phyloP scores from a whole-genome alignment of 768 basidiomycete genomes.

The Xanthoconium purpureum region DNA sequence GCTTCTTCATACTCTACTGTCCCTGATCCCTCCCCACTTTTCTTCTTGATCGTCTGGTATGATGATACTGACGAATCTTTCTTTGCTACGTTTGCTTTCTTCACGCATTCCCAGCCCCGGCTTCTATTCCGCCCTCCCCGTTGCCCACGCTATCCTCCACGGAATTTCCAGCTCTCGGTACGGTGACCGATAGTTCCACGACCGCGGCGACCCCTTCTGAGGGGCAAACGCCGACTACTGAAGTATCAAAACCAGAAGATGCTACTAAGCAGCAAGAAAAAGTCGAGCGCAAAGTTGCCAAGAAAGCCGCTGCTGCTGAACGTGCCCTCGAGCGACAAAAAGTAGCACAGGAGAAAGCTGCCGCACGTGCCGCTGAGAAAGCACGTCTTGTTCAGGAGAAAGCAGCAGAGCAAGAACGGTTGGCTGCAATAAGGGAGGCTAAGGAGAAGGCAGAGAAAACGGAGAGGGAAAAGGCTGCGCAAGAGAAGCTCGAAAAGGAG shows the following conservation, averaged over 20 bases:
- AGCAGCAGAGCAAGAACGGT: slow-evolving; percentile 50
- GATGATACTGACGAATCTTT: slow-evolving; percentile 41
- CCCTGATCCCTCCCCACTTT: slow-evolving; percentile 40
- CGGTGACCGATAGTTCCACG: slow-evolving; percentile 12
- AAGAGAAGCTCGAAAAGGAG: slow-evolving; percentile 42
- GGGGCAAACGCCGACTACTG: slow-evolving; percentile 18
- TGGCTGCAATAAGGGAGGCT: slow-evolving; percentile 36
- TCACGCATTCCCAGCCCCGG: slow-evolving; percentile 33
- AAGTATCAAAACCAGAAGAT: slow-evolving; percentile 31
- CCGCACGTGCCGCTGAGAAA: slow-evolving; percentile 49
- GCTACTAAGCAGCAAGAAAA: slow-evolving; percentile 50
- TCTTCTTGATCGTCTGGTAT: slow-evolving; percentile 43
- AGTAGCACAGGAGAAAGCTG: slow-evolving; percentile 56
- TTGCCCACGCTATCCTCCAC: slow-evolving; percentile 55
- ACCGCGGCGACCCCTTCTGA: slow-evolving; percentile 16
- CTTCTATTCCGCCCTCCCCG: slow-evolving; percentile 37
- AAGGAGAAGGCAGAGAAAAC: slow-evolving; percentile 37
- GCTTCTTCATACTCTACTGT: slow-evolving; percentile 14
- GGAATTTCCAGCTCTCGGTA: slow-evolving; percentile 71
- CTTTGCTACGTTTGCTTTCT: slow-evolving; percentile 20
- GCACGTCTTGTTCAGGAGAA: slow-evolving; percentile 53
- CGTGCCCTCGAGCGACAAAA: slow-evolving; percentile 61
- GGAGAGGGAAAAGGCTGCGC: slow-evolving; percentile 36
- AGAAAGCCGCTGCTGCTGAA: slow-evolving; percentile 60
- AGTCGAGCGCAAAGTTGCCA: slow-evolving; percentile 59